Base-by-base conservation (phyloP, 345 rosid genomes). In the Crucihimalaya himalaica region DNA sequence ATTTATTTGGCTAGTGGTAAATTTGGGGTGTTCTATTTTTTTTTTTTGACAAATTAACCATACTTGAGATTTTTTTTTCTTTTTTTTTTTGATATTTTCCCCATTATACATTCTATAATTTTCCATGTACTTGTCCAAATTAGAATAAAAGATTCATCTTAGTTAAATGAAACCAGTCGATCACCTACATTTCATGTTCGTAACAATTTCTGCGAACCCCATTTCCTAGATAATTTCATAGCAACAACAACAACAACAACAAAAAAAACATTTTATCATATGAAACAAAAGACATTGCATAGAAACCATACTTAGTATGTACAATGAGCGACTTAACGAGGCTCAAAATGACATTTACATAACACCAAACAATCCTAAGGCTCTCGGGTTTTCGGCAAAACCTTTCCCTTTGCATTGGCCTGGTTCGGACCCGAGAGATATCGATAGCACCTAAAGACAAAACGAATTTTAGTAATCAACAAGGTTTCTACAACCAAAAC, bases 391-490 rank as follows among this genome's bases (percentile, higher is more conserved):
- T 48, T 67, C 68, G 68, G 56, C 74, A 54, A 62, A 63, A 69
- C 75, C 42, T 53, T 69, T 69, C 65, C 65, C 51, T 62, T 69
- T 76, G 79, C 79, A 62, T 69, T 53, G 34, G 59, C 15, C 75
- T 69, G 70, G 75, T 76, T 76, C 79, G 46, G 59, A 68, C 75
- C 65, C 65, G 70, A 68, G 70, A 76, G 75, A 37, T 25, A 65
- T 35, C 2, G 65, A 64, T 69, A 39, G 29, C 50, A 76, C 75
- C 79, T 76, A 76, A 71, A 78, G 45, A 70, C 46, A 82, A 76
- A 79, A 76, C 78, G 70, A 78, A 68, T 63, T 59, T 48, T 32
- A 64, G 63, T 58, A 53, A 66, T 70, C 16, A 39, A 51, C 27
- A 45, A 83, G 21, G 59, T 21, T 23, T 18, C 63, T 53, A 73